Evolutionary conservation across 73 alveolate species (phyloP).

Genomic region (Tetrahymena elliotti): DNA sequence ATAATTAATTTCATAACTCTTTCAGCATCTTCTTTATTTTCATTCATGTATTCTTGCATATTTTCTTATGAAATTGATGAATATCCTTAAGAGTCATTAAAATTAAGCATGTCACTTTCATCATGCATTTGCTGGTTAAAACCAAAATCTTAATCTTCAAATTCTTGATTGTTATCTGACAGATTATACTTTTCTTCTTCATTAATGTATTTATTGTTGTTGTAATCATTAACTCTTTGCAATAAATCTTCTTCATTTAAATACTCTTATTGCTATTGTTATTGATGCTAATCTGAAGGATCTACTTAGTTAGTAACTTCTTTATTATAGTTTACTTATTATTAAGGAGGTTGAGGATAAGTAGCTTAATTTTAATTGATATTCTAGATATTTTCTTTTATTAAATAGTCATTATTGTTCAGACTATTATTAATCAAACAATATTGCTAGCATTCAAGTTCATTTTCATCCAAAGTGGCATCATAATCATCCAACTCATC

Average conservation of each 20-base stretch:
- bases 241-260: neutral
- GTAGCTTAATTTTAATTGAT: neutral
- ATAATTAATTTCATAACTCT: neutral
- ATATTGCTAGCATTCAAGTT: neutral
- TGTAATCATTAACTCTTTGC: neutral
- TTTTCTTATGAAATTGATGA: neutral
- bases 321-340: neutral
- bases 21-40: neutral
- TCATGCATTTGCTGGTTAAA: neutral
- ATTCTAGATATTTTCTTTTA: neutral
- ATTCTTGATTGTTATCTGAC: neutral
- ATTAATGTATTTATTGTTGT: neutral
- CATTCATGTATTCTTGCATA: neutral
- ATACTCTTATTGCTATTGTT: neutral
- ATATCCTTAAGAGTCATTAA: neutral
- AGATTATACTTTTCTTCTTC: neutral
- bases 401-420: neutral
- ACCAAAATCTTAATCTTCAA: neutral
- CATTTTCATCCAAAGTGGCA: neutral
- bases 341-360: neutral
- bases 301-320: neutral
- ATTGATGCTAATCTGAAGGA: neutral
- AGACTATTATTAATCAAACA: neutral
- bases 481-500: neutral
- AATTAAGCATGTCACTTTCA: neutral